Conservation (phyloP, 2,329 filamentous ascomycete genomes). For the Graphilbum ipis-grandicollis region DNA sequence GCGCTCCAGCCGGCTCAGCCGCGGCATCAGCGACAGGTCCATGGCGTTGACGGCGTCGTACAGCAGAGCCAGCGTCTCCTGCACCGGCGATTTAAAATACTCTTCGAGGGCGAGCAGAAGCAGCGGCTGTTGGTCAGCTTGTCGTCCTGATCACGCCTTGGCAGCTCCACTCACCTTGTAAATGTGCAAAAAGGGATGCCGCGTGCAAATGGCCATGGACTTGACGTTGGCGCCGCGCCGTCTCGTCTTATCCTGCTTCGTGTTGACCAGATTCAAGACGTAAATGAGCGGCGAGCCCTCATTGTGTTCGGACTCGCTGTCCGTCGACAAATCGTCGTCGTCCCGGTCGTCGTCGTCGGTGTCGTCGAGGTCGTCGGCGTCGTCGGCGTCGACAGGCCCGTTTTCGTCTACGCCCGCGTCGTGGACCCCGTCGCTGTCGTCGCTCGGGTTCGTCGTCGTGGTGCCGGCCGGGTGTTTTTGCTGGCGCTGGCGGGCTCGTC, state of each 20-base stretch:
- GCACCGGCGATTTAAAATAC: conserved; percentile 83
- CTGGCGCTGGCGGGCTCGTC: conserved; percentile 26
- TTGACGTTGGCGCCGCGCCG: conserved; percentile 92
- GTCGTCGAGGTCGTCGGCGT: conserved; percentile 20
- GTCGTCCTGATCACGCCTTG: neutral
- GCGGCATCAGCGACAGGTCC: conserved; percentile 89
- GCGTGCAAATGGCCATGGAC: conserved; percentile 96
- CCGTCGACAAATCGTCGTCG: conserved; percentile 33
- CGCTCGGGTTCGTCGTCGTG: conserved; percentile 12
- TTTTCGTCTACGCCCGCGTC: conserved; percentile 31
- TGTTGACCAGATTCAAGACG: conserved; percentile 93
- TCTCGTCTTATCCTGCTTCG: conserved; percentile 84
- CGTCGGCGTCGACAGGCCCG: conserved; percentile 29
- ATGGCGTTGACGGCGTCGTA: conserved; percentile 92
- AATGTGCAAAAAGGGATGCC: conserved; percentile 94
- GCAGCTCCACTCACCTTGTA: conserved; percentile 73
- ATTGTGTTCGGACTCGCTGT: conserved; percentile 48
- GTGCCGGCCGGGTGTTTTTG: conserved; percentile 32
- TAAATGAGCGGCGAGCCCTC: conserved; percentile 91
- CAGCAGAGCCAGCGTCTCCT: conserved; percentile 72
- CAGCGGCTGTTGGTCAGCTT: conserved; percentile 44
- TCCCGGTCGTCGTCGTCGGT: conserved; percentile 26
- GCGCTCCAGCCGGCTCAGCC: conserved; percentile 65
- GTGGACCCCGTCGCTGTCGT: conserved; percentile 14
- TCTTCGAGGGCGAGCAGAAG: conserved; percentile 83